Percentiles rank a stretch among this genome's conserved stretches.
These are phyloP conservation scores for Beauveria bassiana DNA, from an alignment of 2,329 filamentous ascomycete genomes.

Conservation along the genomic window DNA sequence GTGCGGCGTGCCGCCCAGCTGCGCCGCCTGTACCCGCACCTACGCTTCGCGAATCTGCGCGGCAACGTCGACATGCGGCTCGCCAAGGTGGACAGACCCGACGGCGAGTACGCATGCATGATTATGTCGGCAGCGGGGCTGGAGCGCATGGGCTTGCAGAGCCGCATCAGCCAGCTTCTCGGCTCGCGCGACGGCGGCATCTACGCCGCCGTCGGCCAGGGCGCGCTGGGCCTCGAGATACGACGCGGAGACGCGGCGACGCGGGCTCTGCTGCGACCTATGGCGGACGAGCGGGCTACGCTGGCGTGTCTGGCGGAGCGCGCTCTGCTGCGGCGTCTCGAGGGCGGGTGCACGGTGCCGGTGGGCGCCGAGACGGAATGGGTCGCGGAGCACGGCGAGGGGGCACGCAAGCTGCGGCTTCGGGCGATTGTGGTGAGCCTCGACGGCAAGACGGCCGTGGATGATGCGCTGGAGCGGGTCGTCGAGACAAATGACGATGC, in stretches of 20 bases:
- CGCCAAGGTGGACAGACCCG: constrained; percentile 73
- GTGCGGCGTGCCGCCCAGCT: constrained; percentile 84
- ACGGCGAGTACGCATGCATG: constrained; percentile 66
- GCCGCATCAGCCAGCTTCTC: constrained; percentile 72
- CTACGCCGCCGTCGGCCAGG: constrained; percentile 89
- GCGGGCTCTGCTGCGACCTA: constrained; percentile 49
- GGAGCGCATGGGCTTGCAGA: constrained; percentile 60
- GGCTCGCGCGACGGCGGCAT: constrained; percentile 65
- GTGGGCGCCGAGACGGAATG: constrained; percentile 86
- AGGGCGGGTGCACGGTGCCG: constrained; percentile 92
- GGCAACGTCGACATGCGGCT: constrained; percentile 89
- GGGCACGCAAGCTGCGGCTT: constrained; percentile 52
- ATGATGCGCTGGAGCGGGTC: constrained; percentile 55
- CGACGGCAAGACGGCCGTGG: constrained; percentile 68
- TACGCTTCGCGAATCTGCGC: constrained; percentile 74
- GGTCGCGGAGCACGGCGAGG: constrained; percentile 33
- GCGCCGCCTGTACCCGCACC: constrained; percentile 63
- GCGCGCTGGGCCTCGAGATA: constrained; percentile 80
- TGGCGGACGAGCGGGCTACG: constrained; percentile 59
- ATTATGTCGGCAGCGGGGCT: constrained; percentile 87
- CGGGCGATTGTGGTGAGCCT: constrained; percentile 76
- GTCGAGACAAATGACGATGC: constrained; percentile 61
- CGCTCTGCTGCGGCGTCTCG: constrained; percentile 74
- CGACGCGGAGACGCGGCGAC: constrained; percentile 61
- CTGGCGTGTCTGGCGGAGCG: constrained; percentile 73